Conservation (phyloP, 306 rosid species). For the Cajanus cajan region DNA sequence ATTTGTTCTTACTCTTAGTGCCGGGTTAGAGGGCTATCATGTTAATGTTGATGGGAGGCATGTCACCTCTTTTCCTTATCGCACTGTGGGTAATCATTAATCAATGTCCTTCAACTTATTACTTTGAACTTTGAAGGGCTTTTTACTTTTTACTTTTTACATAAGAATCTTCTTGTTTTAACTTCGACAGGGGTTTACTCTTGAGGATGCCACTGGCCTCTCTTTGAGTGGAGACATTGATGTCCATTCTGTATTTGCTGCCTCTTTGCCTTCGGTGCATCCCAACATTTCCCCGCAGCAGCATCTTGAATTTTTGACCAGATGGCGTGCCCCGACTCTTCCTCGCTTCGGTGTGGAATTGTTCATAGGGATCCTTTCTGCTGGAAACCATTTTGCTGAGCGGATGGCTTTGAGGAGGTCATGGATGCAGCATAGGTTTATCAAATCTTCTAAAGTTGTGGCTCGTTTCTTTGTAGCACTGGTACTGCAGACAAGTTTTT, state of each 20-base stretch:
- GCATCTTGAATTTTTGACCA: conserved; percentile 73
- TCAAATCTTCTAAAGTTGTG: conserved; percentile 71
- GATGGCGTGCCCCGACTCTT: conserved; percentile 71
- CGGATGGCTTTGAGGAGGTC: conserved; percentile 96
- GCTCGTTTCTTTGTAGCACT: conserved; percentile 95
- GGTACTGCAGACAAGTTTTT: conserved; percentile 47
- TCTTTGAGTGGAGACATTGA: conserved; percentile 70
- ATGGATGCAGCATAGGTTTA: conserved; percentile 85
- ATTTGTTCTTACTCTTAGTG: conserved; percentile 86
- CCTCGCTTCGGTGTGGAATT: conserved; percentile 55
- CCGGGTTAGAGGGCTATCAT: conserved; percentile 97
- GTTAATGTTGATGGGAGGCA: conserved; percentile 92
- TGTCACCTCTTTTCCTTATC: conserved; percentile 85
- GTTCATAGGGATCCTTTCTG: conserved; percentile 90
- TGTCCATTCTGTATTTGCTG: conserved; percentile 75
- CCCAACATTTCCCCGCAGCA: conserved; percentile 77
- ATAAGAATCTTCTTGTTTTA: conserved; percentile 16
- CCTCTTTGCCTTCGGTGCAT: conserved; percentile 80
- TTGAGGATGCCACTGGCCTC: conserved; percentile 95
- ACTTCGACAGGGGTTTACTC: conserved; percentile 75
- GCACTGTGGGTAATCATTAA: conserved; percentile 75
- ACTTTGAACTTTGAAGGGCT: conserved; percentile 1
- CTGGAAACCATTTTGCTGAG: conserved; percentile 96
- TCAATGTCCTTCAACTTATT: conserved; percentile 13
- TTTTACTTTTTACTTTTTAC: too few species aligned